phyloP scores from a whole-genome alignment of 805 yeast species.

The Komagataella mondaviorum region DNA sequence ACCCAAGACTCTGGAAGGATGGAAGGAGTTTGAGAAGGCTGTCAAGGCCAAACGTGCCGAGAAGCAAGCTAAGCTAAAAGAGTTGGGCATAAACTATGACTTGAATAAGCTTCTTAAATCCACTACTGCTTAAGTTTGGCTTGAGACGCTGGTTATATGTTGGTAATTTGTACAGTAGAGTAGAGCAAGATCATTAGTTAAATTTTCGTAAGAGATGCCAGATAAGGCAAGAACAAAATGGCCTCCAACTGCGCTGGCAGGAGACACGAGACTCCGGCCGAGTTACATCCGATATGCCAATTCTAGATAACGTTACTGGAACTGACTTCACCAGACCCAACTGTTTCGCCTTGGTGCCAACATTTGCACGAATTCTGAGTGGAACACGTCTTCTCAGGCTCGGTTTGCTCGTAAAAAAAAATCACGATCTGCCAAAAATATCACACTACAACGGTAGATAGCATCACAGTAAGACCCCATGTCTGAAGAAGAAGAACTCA shows the following conservation, averaged over 20 bases:
- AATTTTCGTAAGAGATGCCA: neutral
- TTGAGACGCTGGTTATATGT: neutral
- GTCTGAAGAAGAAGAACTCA: conserved; percentile 22
- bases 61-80: conserved; percentile 35
- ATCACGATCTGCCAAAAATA: neutral
- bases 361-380: neutral
- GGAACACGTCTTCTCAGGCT: neutral
- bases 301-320: too few species aligned
- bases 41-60: conserved; percentile 25
- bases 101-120: neutral
- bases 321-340: neutral
- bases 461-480: neutral
- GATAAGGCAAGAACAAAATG: neutral
- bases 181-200: neutral
- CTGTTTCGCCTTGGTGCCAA: neutral
- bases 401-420: neutral
- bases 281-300: neutral
- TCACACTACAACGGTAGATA: neutral
- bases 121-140: neutral
- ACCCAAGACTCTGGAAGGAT: conserved; percentile 40
- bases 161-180: neutral
- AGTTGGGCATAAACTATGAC: conserved; percentile 24
- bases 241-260: neutral
- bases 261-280: neutral
- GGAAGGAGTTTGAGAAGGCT: conserved; percentile 39